A percentile compares a stretch with the other conserved stretches of the same genome.
These are phyloP conservation scores for Nakazawaea wickerhamii DNA, from an alignment of 805 yeast genomes.

Conservation along the genomic window DNA sequence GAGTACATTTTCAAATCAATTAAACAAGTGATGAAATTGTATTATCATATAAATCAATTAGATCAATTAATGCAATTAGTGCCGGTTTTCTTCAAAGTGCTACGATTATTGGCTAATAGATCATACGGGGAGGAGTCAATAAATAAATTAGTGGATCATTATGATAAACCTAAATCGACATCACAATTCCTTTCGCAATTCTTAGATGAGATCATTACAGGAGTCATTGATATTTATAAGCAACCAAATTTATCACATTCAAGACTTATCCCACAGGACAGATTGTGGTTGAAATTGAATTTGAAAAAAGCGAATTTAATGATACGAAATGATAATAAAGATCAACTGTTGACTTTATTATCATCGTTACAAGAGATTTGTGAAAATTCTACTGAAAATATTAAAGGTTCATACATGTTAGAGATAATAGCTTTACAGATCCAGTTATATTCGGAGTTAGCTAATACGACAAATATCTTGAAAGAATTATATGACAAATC, in stretches of 20 bases:
- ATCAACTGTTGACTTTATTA: slow-evolving; percentile 31
- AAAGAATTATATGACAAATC: slow-evolving; percentile 45
- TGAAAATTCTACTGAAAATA: slow-evolving; percentile 35
- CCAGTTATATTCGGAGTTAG: slow-evolving; percentile 37
- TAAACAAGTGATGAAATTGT: slow-evolving; percentile 28
- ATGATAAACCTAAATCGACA: slow-evolving; percentile 18
- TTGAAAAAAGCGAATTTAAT: slow-evolving; percentile 37
- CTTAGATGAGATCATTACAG: slow-evolving; percentile 18
- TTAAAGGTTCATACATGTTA: slow-evolving; percentile 42
- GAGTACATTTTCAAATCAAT: slow-evolving; percentile 27
- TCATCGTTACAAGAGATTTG: slow-evolving; percentile 32
- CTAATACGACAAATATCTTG: slow-evolving; percentile 25
- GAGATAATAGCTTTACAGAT: slow-evolving; percentile 69
- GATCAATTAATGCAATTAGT: slow-evolving; percentile 15
- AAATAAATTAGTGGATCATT: slow-evolving; percentile 24
- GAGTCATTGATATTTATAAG: slow-evolving; percentile 3
- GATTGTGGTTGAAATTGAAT: slow-evolving; percentile 44
- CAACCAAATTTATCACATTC: not conserved
- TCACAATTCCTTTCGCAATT: slow-evolving; percentile 16
- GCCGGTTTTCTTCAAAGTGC: slow-evolving; percentile 17
- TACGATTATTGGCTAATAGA: slow-evolving; percentile 15
- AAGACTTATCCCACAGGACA: slow-evolving; percentile 23
- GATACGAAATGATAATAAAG: slow-evolving; percentile 23
- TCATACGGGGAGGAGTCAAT: slow-evolving; percentile 26
- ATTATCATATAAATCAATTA: slow-evolving; percentile 16